Conservation (phyloP, 1,284 basidiomycete species). For the Sporisorium sorghi region DNA sequence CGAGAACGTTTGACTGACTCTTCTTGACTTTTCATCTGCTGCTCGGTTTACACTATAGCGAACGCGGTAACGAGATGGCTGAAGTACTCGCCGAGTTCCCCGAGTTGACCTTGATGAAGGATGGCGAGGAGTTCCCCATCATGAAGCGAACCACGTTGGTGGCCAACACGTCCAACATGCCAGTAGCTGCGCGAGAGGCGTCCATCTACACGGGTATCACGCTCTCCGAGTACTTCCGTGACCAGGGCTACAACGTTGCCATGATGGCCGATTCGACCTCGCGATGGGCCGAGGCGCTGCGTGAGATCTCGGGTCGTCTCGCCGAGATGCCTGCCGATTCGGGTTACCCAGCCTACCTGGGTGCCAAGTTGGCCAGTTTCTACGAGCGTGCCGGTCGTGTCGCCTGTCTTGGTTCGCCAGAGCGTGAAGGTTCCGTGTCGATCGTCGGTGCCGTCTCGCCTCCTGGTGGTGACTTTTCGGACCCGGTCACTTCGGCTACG, state of each 20-base stretch:
- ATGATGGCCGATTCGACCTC: constrained; percentile 99
- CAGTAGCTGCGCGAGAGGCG: constrained; percentile 98
- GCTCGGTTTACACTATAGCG: constrained; percentile 59
- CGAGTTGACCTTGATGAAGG: constrained; percentile 88
- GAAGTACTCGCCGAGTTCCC: constrained; percentile 98
- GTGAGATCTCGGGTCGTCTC: constrained; percentile 98
- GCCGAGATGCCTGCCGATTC: constrained; percentile 99
- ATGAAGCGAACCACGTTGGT: constrained; percentile 99
- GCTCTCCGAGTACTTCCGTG: constrained; percentile 98
- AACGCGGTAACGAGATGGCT: constrained; percentile 83
- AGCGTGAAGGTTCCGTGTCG: constrained; percentile 90
- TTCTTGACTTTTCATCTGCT: background rate
- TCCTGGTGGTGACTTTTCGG: constrained; percentile 98
- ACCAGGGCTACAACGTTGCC: constrained; percentile 95
- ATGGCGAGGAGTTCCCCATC: constrained; percentile 94
- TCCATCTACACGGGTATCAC: constrained; percentile 99
- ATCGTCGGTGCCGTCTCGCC: constrained; percentile 99
- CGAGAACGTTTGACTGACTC: constrained; percentile 16
- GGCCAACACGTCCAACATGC: constrained; percentile 99
- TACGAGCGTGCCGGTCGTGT: constrained; percentile 99
- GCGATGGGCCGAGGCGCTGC: constrained; percentile 98
- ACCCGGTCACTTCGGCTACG: constrained; percentile 96
- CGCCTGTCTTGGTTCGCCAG: constrained; percentile 88
- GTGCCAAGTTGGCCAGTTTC: constrained; percentile 95
- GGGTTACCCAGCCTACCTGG: constrained; percentile 91